Base-by-base conservation (phyloP, 441 rosid species). In the Macaranga tanarius region DNA sequence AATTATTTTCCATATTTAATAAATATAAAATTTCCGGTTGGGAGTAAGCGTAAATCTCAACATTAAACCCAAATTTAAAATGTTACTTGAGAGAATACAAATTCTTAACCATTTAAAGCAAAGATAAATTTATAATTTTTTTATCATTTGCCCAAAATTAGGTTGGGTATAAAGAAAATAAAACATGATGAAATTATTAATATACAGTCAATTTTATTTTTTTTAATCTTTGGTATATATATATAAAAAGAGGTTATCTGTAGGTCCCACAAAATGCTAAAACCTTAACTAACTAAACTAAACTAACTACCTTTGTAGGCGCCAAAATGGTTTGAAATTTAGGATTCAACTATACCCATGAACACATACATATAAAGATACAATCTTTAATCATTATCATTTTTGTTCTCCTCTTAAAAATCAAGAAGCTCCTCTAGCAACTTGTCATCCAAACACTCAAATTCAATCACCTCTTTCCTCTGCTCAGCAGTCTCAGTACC, bases 391-490 rank as follows among this genome's bases (percentile, higher is more conserved):
- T 52, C 15, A 5, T 51, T 17, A 17, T 10, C 4, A 34, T 75
- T 70, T 22, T 58, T 61, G 3, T 69, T 44, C 54, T 69, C 69
- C 16, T 83, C 77, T 19, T 86, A 88, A 72, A 81, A 81, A 73
- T 84, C 86, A 60, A 92, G 89, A 81, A 92, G 94, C 2, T 92
- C 97, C 74, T 90, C 97, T 11, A 90, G 77, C 75, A 92, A 83
- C 67, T 81, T 80, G 63, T 90, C 85, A 74, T 92, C 94, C 76
- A 87, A 82, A 72, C 63, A 92, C 79, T 92, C 97, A 76, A 90
- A 79, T 77, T 84, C 97, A 73, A 92, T 76, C 5, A 90, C 91
- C 63, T 79, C 79, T 19, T 72, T 83, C 16, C 63, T 85, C 8
- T 54, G 80, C 34, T 74, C 81, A 11, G 17, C 82, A 7, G 52